Evolutionary conservation across 345 rosid genomes (phyloP), one percentile per base, ranked within the genome.

Genomic region (Moricandia moricandioides): DNA sequence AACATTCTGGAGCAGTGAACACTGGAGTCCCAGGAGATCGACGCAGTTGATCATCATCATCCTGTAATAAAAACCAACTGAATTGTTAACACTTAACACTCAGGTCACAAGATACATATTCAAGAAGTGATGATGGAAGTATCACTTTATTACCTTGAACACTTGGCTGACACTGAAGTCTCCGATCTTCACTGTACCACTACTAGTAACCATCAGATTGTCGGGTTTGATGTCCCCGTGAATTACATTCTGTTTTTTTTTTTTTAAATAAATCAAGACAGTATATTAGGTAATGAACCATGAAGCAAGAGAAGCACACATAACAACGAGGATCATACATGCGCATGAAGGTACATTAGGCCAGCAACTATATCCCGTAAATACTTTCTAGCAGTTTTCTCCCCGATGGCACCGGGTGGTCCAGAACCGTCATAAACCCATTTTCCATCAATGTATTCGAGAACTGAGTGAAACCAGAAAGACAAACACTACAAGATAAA

Each of bases 11-110:
- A 49, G 99, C 99, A 71, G 99, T 96, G 85, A 91, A 96, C 70
- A 96, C 99, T 67, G 99, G 99, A 60, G 99, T 96, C 64, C 99
- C 99, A 8, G 99, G 99, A 74, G 99, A 96, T 8, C 98, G 85
- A 29, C 97, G 92, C 73, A 96, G 97, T 74, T 88, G 93, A 84
- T 96, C 99, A 77, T 90, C 85, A 71, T 88, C 92, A 84, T 89
- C 96, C 99, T 92, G 82, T 75, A 58, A 7, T 9, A 71, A 65
- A n/a, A 49, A 77, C 54, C 1, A 14, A 67, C 45, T 7, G 1
- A 11, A 43, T 45, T 72, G 71, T 35, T 33, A 30, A 73, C 56
- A 68, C 73, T 35, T 33, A 30, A 73, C 56, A 68, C 73, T 45
- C 51, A 43, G 18, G 52, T 45, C 49, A 47, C 21, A 29, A 12